phyloP scores from a whole-genome alignment of 768 basidiomycete species.

The Mrakia gelida region DNA sequence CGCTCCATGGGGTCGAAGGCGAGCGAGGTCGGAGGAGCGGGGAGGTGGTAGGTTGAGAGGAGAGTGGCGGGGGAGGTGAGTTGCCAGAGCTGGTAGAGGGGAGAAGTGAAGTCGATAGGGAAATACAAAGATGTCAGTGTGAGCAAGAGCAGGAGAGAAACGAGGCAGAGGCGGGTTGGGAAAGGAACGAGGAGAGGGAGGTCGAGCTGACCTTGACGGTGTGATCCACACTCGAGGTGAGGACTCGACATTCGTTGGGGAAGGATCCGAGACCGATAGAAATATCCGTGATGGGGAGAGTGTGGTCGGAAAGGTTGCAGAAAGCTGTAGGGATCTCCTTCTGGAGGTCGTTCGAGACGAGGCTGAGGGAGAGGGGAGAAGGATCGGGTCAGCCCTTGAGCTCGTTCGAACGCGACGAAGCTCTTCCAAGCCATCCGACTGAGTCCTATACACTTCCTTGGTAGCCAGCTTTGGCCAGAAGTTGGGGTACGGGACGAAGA shows the following conservation, averaged over 20 bases:
- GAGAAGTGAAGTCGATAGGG: not conserved
- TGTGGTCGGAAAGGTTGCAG: constrained; percentile 82
- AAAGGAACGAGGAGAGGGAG: not conserved
- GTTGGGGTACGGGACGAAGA: not conserved
- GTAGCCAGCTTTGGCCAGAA: not conserved
- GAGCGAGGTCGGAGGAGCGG: constrained; percentile 21
- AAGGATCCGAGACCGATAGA: constrained; percentile 73
- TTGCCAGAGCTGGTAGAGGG: constrained; percentile 24
- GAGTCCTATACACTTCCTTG: too few relatives aligned
- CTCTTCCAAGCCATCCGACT: not conserved
- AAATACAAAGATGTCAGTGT: not conserved
- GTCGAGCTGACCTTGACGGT: constrained; percentile 69
- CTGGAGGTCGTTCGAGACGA: constrained; percentile 70
- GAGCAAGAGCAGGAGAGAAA: too few relatives aligned
- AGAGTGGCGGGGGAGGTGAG: constrained; percentile 26
- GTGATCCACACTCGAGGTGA: constrained; percentile 81
- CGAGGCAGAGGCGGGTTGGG: not conserved
- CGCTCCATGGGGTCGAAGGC: constrained; percentile 29
- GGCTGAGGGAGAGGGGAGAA: constrained; percentile 49
- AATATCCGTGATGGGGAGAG: constrained; percentile 79
- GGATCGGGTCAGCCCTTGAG: not conserved
- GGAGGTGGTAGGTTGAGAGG: constrained; percentile 30
- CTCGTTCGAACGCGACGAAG: not conserved
- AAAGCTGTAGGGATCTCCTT: constrained; percentile 71
- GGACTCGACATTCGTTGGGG: constrained; percentile 62